These are phyloP conservation scores for Pythium volutum DNA, from an alignment of 352 stramenopile genomes.

Conservation along the genomic window DNA sequence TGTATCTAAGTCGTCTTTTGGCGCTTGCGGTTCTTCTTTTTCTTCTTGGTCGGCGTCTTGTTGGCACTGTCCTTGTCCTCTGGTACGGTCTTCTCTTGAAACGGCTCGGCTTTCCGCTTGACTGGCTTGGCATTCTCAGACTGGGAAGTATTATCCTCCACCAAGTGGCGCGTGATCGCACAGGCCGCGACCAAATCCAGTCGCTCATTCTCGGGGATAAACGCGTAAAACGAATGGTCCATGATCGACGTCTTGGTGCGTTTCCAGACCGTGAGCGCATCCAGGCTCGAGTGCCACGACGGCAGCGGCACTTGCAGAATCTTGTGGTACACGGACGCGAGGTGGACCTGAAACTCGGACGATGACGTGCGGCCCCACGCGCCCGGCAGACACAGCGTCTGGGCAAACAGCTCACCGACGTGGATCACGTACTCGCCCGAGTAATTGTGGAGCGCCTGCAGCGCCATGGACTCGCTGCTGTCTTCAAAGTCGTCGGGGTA, in stretches of 20 bases:
- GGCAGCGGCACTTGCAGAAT: slow-evolving; percentile 87
- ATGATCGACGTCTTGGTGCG: slow-evolving; percentile 90
- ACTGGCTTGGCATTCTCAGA: background rate
- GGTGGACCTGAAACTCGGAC: slow-evolving; percentile 89
- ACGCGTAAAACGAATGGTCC: slow-evolving; percentile 72
- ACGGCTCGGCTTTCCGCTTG: slow-evolving; percentile 2
- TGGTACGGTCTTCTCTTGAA: background rate
- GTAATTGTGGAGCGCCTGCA: slow-evolving; percentile 89
- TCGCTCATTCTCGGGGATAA: slow-evolving; percentile 68
- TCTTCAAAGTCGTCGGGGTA: slow-evolving; percentile 93
- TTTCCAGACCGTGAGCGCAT: slow-evolving; percentile 94
- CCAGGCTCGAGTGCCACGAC: slow-evolving; percentile 92
- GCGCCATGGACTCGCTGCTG: slow-evolving; percentile 86
- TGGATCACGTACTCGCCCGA: slow-evolving; percentile 91
- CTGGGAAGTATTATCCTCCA: slow-evolving; percentile 21
- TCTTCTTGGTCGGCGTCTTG: no score
- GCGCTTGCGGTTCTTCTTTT: slow-evolving; percentile 22
- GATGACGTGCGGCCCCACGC: slow-evolving; percentile 91
- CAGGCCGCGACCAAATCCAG: slow-evolving; percentile 65
- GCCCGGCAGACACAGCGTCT: slow-evolving; percentile 86
- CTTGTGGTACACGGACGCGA: slow-evolving; percentile 93
- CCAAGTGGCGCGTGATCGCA: slow-evolving; percentile 62
- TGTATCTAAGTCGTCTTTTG: slow-evolving; percentile 2
- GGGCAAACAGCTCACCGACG: slow-evolving; percentile 91
- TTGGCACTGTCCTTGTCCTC: background rate